phyloP scores from a whole-genome alignment of 208 protist species.

The Leishmania major region DNA sequence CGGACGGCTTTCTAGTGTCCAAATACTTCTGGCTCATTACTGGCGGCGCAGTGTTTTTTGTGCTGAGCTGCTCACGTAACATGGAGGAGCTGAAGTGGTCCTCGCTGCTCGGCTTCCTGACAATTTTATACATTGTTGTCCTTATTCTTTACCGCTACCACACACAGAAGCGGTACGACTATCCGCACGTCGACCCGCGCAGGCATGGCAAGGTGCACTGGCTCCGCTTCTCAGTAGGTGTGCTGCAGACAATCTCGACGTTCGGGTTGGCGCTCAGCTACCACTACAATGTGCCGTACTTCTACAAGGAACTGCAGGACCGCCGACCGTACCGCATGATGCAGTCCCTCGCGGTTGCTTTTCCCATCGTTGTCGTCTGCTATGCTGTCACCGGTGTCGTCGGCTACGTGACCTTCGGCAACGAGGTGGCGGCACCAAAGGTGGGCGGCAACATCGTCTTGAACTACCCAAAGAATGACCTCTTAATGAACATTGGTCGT shows the following conservation, averaged over 20 bases:
- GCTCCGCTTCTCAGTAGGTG: conserved; percentile 27
- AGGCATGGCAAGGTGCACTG: conserved; percentile 46
- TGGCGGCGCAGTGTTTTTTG: conserved; percentile 71
- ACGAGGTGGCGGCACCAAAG: conserved; percentile 29
- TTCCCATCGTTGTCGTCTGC: conserved; percentile 64
- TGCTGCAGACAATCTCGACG: conserved; percentile 59
- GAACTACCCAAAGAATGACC: conserved; percentile 62
- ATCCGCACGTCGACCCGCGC: conserved; percentile 45
- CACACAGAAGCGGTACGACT: conserved; percentile 39
- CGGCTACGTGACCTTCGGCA: conserved; percentile 79
- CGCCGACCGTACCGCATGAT: conserved; percentile 61
- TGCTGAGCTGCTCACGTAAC: conserved; percentile 68
- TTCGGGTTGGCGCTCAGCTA: conserved; percentile 71
- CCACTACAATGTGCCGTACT: conserved; percentile 83
- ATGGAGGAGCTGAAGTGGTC: conserved; percentile 89
- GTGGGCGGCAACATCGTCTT: conserved; percentile 70
- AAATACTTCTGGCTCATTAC: conserved; percentile 55
- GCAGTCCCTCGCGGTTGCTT: conserved; percentile 55
- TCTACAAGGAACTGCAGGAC: conserved; percentile 75
- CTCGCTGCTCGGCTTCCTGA: conserved; percentile 78
- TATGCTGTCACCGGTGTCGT: conserved; percentile 61
- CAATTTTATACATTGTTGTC: conserved; percentile 85
- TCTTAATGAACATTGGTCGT: conserved; percentile 67
- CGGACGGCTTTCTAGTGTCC: conserved; percentile 35
- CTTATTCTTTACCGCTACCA: conserved; percentile 58